Conservation (phyloP, 495 filamentous ascomycete genomes). For the Sordaria brevicollis region DNA sequence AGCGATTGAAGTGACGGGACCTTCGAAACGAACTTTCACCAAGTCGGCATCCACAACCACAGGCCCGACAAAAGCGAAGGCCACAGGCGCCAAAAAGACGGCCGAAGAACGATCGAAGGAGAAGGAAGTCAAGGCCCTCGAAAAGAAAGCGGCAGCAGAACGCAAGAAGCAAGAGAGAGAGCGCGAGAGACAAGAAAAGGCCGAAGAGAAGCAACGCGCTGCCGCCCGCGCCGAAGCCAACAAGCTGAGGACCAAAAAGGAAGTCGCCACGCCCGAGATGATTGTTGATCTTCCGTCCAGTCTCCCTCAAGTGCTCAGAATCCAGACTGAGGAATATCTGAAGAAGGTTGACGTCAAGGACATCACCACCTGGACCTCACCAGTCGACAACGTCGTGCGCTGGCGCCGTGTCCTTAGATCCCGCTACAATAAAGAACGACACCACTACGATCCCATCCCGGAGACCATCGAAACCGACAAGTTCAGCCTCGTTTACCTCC, state of each 20-base stretch:
- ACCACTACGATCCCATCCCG: conserved; percentile 57
- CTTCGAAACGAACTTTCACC: not conserved
- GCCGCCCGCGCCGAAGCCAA: conserved; percentile 66
- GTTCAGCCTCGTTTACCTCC: conserved; percentile 56
- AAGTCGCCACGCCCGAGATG: conserved; percentile 69
- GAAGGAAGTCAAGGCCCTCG: conserved; percentile 24
- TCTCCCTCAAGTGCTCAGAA: conserved; percentile 44
- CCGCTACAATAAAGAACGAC: conserved; percentile 49
- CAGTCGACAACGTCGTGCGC: conserved; percentile 50
- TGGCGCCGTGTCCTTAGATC: conserved; percentile 66
- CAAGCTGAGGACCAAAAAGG: conserved; percentile 66
- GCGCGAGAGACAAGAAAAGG: conserved; percentile 48
- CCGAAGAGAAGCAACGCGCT: conserved; percentile 52
- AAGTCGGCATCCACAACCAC: conserved; percentile 4
- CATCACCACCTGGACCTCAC: conserved; percentile 34
- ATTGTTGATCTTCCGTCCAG: conserved; percentile 62
- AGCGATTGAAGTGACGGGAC: not conserved
- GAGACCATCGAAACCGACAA: conserved; percentile 49
- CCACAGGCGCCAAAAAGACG: conserved; percentile 17
- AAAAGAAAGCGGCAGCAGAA: conserved; percentile 22
- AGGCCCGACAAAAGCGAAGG: not conserved
- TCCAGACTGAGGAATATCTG: conserved; percentile 46
- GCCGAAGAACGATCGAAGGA: conserved; percentile 25
- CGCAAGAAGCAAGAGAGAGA: conserved; percentile 40
- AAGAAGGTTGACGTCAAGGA: conserved; percentile 24